Evolutionary conservation across 768 basidiomycete genomes (phyloP).

Genomic region (Boletus barrowsii): DNA sequence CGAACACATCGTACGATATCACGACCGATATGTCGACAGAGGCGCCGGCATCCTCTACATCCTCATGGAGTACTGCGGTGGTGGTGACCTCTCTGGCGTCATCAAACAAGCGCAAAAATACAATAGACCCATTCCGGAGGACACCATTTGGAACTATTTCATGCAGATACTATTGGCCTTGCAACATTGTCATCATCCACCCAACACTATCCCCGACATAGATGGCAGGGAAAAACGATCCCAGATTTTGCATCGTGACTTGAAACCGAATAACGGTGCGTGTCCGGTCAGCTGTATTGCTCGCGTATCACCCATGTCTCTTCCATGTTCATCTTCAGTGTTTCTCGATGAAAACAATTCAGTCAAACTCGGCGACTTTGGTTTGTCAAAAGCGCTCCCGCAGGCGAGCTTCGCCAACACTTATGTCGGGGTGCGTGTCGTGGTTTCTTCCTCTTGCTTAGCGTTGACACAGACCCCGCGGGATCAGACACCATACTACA

Average conservation of each 20-base stretch:
- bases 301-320: not conserved
- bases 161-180: conserved; percentile 89
- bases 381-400: conserved; percentile 87
- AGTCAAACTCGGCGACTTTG: conserved; percentile 98
- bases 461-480: conserved; percentile 37
- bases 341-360: conserved; percentile 81
- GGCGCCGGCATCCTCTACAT: conserved; percentile 92
- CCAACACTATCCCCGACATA: conserved; percentile 29
- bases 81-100: conserved; percentile 86
- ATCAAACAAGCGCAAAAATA: conserved; percentile 76
- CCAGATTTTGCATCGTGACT: conserved; percentile 88
- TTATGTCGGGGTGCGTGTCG: conserved; percentile 82
- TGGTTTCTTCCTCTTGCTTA: not conserved
- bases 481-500: conserved; percentile 96
- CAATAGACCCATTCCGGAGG: conserved; percentile 78
- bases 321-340: conserved; percentile 43
- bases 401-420: conserved; percentile 91
- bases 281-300: not conserved
- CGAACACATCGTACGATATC: conserved; percentile 94
- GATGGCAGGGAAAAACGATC: conserved; percentile 55
- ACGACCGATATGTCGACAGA: conserved; percentile 88
- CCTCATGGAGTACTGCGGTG: conserved; percentile 98
- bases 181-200: conserved; percentile 89
- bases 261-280: conserved; percentile 97
- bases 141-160: conserved; percentile 94